These are phyloP conservation scores for Fusarium buharicum DNA, from an alignment of 2,329 filamentous ascomycete species.

Conservation along the genomic window DNA sequence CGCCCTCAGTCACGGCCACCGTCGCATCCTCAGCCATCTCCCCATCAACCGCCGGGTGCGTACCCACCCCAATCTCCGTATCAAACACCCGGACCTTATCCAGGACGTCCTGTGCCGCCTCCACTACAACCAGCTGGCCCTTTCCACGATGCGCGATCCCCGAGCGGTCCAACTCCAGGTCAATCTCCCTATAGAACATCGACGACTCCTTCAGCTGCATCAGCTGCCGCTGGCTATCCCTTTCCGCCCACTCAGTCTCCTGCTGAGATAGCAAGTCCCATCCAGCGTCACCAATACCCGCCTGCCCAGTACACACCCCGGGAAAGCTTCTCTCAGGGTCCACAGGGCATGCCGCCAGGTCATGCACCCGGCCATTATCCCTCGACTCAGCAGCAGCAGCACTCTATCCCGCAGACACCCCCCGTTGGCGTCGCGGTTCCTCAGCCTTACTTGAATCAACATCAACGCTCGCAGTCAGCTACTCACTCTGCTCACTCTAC, in stretches of 20 bases:
- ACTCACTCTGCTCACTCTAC: constrained; percentile 69
- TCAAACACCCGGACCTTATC: constrained; percentile 56
- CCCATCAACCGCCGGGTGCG: constrained; percentile 43
- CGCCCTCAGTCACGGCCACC: constrained; percentile 49
- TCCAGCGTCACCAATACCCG: constrained; percentile 64
- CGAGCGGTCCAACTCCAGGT: constrained; percentile 57
- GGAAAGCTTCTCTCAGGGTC: constrained; percentile 59
- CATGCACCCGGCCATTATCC: constrained; percentile 43
- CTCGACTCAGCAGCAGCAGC: constrained; percentile 47
- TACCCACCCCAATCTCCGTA: constrained; percentile 56
- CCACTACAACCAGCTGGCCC: constrained; percentile 59
- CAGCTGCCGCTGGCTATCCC: constrained; percentile 60
- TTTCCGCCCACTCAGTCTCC: constrained; percentile 59
- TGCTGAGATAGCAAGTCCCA: constrained; percentile 60
- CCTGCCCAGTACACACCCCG: constrained; percentile 55
- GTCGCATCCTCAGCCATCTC: constrained; percentile 50
- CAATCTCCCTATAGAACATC: constrained; percentile 61
- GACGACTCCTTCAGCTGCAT: constrained; percentile 54
- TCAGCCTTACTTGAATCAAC: constrained; percentile 56
- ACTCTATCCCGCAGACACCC: constrained; percentile 59
- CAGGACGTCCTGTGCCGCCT: constrained; percentile 55
- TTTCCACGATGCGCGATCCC: constrained; percentile 62
- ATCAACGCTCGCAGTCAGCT: constrained; percentile 66
- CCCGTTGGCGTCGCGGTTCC: constrained; percentile 58
- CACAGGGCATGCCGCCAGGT: constrained; percentile 31